Evolutionary conservation across 129 eudicot genomes (phyloP), one percentile per base, ranked within the genome.

Genomic region (Smallanthus sonchifolius): DNA sequence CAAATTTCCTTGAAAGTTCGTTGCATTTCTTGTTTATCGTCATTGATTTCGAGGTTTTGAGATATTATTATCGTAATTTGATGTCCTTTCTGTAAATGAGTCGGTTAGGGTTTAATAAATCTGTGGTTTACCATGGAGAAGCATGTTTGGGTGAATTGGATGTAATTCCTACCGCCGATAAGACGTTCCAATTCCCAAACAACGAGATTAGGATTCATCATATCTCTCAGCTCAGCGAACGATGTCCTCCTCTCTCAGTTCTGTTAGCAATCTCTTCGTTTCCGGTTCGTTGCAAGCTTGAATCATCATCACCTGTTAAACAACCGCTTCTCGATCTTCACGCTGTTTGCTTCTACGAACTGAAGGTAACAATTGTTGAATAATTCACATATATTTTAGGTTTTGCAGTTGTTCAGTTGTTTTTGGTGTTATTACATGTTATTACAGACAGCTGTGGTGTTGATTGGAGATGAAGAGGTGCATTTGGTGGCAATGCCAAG

Each of bases 401-500:
- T 38, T 38, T 24, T 24, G n/a, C 30, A 24, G 30, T 24, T 24
- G 30, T 24, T 24, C 1, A 24, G 30, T 24, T 24, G n/a, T n/a
- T n/a, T n/a, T n/a, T n/a, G n/a, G n/a, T n/a, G n/a, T n/a, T n/a
- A n/a, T n/a, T n/a, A n/a, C n/a, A n/a, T 65, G 56, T 48, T 9
- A 36, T 40, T 81, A 20, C 57, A 94, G 97, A 94, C 97, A 9
- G 98, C 97, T 16, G 97, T 94, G 37, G 96, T 86, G 38, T 40
- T 85, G 77, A 65, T 84, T 55, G 97, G 92, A 42, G 87, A 81
- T 36, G 97, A 94, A 75, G 98, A 90, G 77, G 67, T 94, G 40
- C 98, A 94, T 81, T 82, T 94, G 65, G 96, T 90, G 48, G 97
- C 98, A 72, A 94, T 91, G 97, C 84, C 87, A 43, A 94, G 97